phyloP scores from a whole-genome alignment of 2,329 filamentous ascomycete species.

The Lachnellula cervina region DNA sequence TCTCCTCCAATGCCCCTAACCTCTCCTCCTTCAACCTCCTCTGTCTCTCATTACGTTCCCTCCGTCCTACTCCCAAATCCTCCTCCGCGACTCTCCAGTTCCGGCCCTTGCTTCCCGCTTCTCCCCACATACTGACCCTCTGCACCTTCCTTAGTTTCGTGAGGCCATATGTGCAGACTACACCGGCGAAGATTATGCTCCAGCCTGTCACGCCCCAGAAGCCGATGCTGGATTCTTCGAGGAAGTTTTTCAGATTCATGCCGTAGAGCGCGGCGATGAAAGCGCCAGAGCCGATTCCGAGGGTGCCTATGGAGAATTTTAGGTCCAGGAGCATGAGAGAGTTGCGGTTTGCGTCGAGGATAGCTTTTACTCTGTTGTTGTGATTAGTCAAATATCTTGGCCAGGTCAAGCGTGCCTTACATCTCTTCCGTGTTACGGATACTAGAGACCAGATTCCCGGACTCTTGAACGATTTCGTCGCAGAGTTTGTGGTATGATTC shows the following conservation, averaged over 20 bases:
- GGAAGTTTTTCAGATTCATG: slow-evolving; percentile 98
- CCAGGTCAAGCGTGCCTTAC: slow-evolving; percentile 40
- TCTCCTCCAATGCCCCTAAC: slow-evolving; percentile 14
- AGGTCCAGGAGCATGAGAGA: slow-evolving; percentile 95
- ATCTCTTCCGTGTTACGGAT: slow-evolving; percentile 99
- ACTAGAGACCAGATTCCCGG: slow-evolving; percentile 84
- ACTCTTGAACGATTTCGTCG: slow-evolving; percentile 95
- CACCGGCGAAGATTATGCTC: slow-evolving; percentile 66
- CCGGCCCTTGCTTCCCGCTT: slow-evolving; percentile 26
- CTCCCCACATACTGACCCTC: slow-evolving; percentile 72
- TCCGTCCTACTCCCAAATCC: slow-evolving; percentile 23
- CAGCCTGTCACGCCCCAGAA: slow-evolving; percentile 70
- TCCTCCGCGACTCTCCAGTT: slow-evolving; percentile 28
- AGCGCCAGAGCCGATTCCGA: slow-evolving; percentile 90
- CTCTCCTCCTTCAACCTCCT: slow-evolving; percentile 25
- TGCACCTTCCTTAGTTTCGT: slow-evolving; percentile 80
- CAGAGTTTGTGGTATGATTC: slow-evolving; percentile 98
- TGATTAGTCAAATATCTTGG: slow-evolving; percentile 17
- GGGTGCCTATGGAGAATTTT: slow-evolving; percentile 91
- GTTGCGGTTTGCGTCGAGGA: slow-evolving; percentile 96
- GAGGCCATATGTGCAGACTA: slow-evolving; percentile 81
- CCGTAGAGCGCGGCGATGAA: slow-evolving; percentile 98
- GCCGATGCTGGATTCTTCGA: slow-evolving; percentile 86
- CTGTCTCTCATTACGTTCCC: slow-evolving; percentile 17
- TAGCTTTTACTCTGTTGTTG: slow-evolving; percentile 73